Evolutionary conservation across 495 filamentous ascomycete species (phyloP).

Genomic region (Penicillium steckii): DNA sequence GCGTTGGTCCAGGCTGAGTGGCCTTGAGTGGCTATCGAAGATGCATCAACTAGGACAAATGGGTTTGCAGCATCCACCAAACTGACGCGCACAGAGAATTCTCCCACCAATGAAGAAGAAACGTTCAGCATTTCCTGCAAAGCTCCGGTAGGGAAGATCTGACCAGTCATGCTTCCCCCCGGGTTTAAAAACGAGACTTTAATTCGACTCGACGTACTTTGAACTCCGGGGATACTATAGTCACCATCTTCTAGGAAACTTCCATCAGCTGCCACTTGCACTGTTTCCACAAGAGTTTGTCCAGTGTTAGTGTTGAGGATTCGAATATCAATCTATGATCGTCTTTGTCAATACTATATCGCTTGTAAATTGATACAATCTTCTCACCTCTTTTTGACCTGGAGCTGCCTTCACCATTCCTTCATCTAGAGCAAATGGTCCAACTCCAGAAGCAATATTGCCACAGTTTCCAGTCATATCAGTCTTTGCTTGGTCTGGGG

Average conservation of each 20-base stretch:
- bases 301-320: conserved; percentile 34
- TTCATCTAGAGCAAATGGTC: conserved; percentile 37
- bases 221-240: conserved; percentile 26
- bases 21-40: conserved; percentile 14
- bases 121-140: conserved; percentile 18
- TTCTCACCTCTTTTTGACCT: conserved; percentile 23
- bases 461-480: conserved; percentile 44
- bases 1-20: neutral
- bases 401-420: conserved; percentile 21
- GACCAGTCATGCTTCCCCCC: conserved; percentile 31
- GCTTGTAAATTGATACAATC: neutral
- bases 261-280: conserved; percentile 21
- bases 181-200: conserved; percentile 29
- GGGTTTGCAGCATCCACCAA: conserved; percentile 35
- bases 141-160: conserved; percentile 28
- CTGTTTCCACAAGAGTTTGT: conserved; percentile 25
- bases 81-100: conserved; percentile 19
- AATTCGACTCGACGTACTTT: conserved; percentile 24
- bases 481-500: conserved; percentile 26
- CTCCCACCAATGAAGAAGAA: neutral
- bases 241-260: conserved; percentile 24
- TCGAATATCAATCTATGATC: conserved; percentile 28
- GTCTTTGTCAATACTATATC: too few species aligned
- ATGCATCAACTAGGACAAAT: conserved; percentile 31
- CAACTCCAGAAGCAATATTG: conserved; percentile 39